Percentiles rank a stretch among this genome's conserved stretches.
These are phyloP conservation scores for Blumeriella jaapii DNA, from an alignment of 2,329 filamentous ascomycete species.

Conservation along the genomic window DNA sequence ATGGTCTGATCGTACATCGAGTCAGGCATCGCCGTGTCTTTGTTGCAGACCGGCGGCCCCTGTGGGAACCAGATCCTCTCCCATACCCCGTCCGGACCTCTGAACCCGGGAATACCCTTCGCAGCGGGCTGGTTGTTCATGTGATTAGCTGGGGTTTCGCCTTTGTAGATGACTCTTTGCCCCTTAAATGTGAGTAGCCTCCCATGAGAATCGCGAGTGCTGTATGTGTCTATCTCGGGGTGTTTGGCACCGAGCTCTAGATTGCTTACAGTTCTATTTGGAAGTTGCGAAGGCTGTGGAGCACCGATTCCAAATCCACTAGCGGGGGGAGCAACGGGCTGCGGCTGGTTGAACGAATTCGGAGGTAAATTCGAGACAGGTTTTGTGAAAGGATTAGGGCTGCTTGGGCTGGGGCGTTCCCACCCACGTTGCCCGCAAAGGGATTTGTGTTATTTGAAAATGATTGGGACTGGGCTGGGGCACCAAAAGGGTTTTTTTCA, in stretches of 20 bases:
- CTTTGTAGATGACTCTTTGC: slow-evolving; percentile 48
- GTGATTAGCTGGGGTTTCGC: slow-evolving; percentile 14
- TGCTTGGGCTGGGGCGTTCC: background rate
- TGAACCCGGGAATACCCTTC: slow-evolving; percentile 35
- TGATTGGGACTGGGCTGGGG: background rate
- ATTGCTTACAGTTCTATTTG: slow-evolving; percentile 5
- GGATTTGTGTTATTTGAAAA: background rate
- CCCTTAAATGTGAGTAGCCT: slow-evolving; percentile 50
- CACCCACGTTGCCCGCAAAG: background rate
- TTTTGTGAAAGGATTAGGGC: slow-evolving; percentile 4
- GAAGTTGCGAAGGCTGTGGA: slow-evolving; percentile 1
- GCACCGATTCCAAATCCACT: background rate
- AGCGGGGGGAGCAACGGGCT: background rate
- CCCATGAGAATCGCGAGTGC: slow-evolving; percentile 19
- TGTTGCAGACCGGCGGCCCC: slow-evolving; percentile 52
- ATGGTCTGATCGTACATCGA: slow-evolving; percentile 48
- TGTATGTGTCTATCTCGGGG: slow-evolving; percentile 16
- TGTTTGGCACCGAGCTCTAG: slow-evolving; percentile 3
- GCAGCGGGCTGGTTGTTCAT: background rate
- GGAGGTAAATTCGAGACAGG: background rate
- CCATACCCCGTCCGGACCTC: slow-evolving; percentile 41
- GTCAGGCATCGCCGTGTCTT: slow-evolving; percentile 48
- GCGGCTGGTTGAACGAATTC: slow-evolving; percentile 1
- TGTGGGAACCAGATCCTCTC: slow-evolving; percentile 63
- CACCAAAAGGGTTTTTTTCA: slow-evolving; percentile 3